Conservation (phyloP, 2,329 filamentous ascomycete genomes). For the Beauveria caledonica region DNA sequence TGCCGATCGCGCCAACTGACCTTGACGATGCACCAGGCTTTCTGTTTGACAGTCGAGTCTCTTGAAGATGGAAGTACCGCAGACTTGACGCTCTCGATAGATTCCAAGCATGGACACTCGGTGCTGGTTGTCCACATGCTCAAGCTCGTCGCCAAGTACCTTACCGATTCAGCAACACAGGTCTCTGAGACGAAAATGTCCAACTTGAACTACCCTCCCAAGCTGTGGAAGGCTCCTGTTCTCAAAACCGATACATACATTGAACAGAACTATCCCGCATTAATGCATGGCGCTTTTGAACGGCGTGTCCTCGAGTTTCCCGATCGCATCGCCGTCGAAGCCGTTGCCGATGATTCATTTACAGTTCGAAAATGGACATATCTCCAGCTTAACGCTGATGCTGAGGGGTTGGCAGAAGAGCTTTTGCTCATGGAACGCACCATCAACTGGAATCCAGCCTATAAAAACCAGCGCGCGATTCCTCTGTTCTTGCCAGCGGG, state of each 20-base stretch:
- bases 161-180: background rate
- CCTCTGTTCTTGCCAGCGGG: conserved; percentile 11
- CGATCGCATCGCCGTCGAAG: conserved; percentile 7
- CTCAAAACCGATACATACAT: conserved; percentile 8
- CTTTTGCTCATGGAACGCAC: conserved; percentile 7
- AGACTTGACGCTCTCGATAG: background rate
- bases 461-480: conserved; percentile 9
- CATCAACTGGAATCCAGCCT: conserved; percentile 4
- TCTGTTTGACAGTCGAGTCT: background rate
- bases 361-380: conserved; percentile 9
- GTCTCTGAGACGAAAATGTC: conserved; percentile 1
- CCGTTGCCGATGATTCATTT: conserved; percentile 9
- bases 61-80: background rate
- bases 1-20: background rate
- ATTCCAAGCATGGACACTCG: background rate
- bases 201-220: conserved; percentile 6
- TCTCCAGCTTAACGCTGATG: conserved; percentile 8
- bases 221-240: conserved; percentile 1
- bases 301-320: conserved; percentile 7
- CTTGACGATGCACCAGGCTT: background rate
- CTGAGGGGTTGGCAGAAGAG: conserved; percentile 6
- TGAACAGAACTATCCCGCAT: background rate
- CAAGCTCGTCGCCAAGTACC: conserved; percentile 8
- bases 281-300: conserved; percentile 10
- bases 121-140: background rate